Base-by-base conservation (phyloP, 148 eudicot genomes). In the Amaranthus palmeri region DNA sequence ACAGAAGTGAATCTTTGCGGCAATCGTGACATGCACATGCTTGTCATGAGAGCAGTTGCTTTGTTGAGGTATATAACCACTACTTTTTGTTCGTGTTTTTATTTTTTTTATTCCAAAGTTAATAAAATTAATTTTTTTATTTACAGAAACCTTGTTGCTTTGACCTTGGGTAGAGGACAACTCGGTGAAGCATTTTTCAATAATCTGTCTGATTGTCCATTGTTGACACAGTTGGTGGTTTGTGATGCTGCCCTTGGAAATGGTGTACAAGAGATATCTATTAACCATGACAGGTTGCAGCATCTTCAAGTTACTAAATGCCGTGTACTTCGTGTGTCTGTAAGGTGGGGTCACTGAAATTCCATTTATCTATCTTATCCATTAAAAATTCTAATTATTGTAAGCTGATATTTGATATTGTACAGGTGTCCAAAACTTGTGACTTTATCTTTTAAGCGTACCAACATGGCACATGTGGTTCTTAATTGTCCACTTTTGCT, bases 401-500 rank as follows among this genome's bases (percentile, higher is more conserved):
- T 6, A 56, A 61, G 17, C 79, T 72, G 67, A 81, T 40, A 40
- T 49, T 56, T 58, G 44, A 64, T 82, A 47, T 56, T 71, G 65
- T 75, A 58, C 90, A 93, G 98, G 85, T 89, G 97, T 75, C 96
- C 98, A 45, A 90, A 83, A 76, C 96, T 93, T 74, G 87, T 79
- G 63, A 84, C 86, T 65, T 73, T 95, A 82, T 91, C 97, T 53
- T 83, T 95, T 80, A 95, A 91, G 83, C 91, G 97, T 59, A 91
- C 93, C 79, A 86, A 86, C 79, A 91, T 95, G 98, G 96, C 91
- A 55, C 93, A 88, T 79, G 97, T 88, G 47, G 90, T 76, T 77
- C 96, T 95, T 69, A 91, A 81, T 84, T 95, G 98, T 79, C 98
- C 97, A 68, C 87, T 89, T 81, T 72, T 95, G 83, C 87, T 65